These are phyloP conservation scores for Medicago truncatula DNA, from an alignment of 306 rosid genomes.

Conservation along the genomic window DNA sequence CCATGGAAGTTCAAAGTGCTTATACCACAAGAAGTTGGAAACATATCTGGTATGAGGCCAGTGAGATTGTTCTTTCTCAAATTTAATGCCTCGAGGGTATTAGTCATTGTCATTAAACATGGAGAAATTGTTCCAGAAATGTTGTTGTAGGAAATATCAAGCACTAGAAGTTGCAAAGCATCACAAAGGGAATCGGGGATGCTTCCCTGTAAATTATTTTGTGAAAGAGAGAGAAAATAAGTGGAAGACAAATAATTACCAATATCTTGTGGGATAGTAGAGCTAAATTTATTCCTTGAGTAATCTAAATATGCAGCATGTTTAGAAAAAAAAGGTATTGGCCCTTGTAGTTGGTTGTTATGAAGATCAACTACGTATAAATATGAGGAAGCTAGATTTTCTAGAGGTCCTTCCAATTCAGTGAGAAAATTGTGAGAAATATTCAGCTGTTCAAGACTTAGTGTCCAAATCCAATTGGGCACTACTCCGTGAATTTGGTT, in stretches of 20 bases:
- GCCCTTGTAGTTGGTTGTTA: neutral
- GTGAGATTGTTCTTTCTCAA: neutral
- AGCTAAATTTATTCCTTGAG: too few species aligned
- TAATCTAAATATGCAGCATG: neutral
- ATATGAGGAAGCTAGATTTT: too few species aligned
- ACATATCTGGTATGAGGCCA: conserved; percentile 23
- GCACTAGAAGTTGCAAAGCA: conserved; percentile 10
- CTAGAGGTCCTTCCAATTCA: neutral
- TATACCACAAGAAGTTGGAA: conserved; percentile 27
- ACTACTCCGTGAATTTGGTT: neutral
- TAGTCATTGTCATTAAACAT: conserved; percentile 19
- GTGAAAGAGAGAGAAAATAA: neutral
- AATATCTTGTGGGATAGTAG: too few species aligned
- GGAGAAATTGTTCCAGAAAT: conserved; percentile 35
- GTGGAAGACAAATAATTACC: too few species aligned
- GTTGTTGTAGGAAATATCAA: conserved; percentile 35
- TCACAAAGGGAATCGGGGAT: conserved; percentile 28
- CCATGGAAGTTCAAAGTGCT: conserved; percentile 37
- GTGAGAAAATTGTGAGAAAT: neutral
- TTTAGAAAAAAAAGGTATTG: neutral
- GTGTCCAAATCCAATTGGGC: neutral
- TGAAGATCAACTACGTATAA: neutral
- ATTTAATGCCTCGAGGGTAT: conserved; percentile 14
- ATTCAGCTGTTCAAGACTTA: neutral
- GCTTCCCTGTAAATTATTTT: conserved; percentile 22